Evolutionary conservation across 1,284 basidiomycete genomes (phyloP).

Genomic region (Pseudomicrostroma phylloplanum): DNA sequence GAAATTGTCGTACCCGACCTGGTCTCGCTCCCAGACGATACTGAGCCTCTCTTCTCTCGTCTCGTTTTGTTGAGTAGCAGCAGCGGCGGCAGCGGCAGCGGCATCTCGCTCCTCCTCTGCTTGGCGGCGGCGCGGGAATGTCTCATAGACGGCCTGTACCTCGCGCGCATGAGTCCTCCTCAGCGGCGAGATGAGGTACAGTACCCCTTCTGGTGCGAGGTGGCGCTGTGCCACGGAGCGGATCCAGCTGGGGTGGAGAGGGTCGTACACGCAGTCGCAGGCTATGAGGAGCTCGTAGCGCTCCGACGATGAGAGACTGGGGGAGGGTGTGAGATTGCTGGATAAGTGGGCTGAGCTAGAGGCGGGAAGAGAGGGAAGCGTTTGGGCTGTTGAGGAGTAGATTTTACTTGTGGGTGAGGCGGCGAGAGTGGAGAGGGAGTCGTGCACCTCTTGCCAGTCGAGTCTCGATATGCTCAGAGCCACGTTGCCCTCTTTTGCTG

Average conservation of each 20-base stretch:
- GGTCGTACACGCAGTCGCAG: constrained; percentile 45
- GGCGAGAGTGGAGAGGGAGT: constrained; percentile 9
- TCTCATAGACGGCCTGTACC: constrained; percentile 31
- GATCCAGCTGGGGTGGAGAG: constrained; percentile 38
- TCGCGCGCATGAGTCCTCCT: constrained; percentile 33
- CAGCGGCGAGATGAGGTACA: constrained; percentile 37
- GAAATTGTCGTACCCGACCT: constrained; percentile 33
- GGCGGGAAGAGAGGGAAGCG: constrained; percentile 19
- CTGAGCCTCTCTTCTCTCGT: constrained; percentile 7
- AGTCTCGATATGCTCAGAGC: constrained; percentile 13
- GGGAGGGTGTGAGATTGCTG: neutral
- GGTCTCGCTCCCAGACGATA: constrained; percentile 20
- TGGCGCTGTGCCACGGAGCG: constrained; percentile 29
- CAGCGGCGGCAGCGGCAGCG: neutral
- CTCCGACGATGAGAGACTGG: neutral
- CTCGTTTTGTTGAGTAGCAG: too few species aligned
- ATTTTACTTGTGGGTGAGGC: neutral
- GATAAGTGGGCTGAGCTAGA: neutral
- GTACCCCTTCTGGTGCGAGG: constrained; percentile 13
- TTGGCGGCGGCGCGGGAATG: constrained; percentile 15
- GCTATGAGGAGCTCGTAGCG: constrained; percentile 35
- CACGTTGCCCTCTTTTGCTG: neutral
- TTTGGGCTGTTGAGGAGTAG: constrained; percentile 25
- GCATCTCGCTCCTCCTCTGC: neutral
- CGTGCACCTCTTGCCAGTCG: constrained; percentile 36